phyloP scores from a whole-genome alignment of 1,284 basidiomycete genomes.

The Prillingera fragicola region DNA sequence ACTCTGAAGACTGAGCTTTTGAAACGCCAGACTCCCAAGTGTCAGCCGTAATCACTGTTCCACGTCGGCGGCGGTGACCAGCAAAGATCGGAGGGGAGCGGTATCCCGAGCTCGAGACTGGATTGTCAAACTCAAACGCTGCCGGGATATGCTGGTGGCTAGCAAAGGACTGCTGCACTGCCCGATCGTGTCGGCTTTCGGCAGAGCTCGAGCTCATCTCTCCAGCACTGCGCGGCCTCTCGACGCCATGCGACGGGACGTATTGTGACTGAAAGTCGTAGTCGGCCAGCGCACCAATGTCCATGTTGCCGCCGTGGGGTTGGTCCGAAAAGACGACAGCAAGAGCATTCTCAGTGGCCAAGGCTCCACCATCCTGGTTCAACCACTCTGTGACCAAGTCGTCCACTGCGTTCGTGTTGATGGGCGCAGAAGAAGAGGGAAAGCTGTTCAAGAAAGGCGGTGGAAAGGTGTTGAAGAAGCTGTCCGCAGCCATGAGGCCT shows the following conservation, averaged over 20 bases:
- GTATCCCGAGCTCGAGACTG: too few relatives aligned
- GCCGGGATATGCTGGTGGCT: too few relatives aligned
- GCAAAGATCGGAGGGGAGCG: too few relatives aligned
- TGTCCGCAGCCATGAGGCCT: too few relatives aligned
- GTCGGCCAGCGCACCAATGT: too few relatives aligned
- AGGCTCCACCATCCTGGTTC: slow-evolving; percentile 5
- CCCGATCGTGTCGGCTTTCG: too few relatives aligned
- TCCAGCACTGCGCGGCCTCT: too few relatives aligned
- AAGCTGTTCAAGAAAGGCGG: slow-evolving; percentile 2
- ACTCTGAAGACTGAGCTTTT: neutral
- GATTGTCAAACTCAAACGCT: too few relatives aligned
- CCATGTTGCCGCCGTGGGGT: neutral
- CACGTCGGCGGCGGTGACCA: neutral
- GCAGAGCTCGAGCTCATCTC: too few relatives aligned
- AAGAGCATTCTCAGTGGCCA: slow-evolving; percentile 3
- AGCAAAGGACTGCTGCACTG: too few relatives aligned
- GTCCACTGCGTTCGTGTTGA: slow-evolving; percentile 2
- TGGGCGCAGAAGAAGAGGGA: neutral
- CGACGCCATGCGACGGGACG: too few relatives aligned
- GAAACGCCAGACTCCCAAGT: slow-evolving; percentile 9
- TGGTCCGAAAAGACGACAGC: slow-evolving; percentile 8
- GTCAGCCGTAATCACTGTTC: slow-evolving; percentile 1
- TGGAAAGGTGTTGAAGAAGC: slow-evolving; percentile 1
- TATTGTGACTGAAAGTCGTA: too few relatives aligned
- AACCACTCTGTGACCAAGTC: slow-evolving; percentile 8